phyloP scores from a whole-genome alignment of 192 early-diverging fungal species.

The Linnemannia hyalina region DNA sequence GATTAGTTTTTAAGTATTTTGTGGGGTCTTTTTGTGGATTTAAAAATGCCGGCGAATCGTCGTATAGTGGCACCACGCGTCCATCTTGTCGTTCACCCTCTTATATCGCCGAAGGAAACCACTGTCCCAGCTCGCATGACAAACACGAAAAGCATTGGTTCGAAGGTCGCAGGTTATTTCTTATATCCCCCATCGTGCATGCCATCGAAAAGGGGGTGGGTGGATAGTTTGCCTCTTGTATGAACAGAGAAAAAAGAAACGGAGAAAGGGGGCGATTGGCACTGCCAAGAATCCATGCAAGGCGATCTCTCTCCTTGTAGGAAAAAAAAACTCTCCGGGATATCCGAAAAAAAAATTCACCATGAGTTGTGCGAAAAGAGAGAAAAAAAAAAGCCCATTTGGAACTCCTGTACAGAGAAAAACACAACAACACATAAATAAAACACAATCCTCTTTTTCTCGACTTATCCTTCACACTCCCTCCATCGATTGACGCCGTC shows the following conservation, averaged over 20 bases:
- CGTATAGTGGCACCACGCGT: background rate
- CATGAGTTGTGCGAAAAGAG: background rate
- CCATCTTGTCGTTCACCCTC: background rate
- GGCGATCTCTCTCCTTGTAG: background rate
- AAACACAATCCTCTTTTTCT: conserved; percentile 2
- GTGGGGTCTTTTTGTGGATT: background rate
- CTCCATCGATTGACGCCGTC: background rate
- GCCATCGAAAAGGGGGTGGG: background rate
- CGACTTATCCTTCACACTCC: background rate
- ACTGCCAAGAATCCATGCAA: background rate
- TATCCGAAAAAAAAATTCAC: background rate
- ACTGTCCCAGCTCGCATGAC: background rate
- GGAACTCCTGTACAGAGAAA: background rate
- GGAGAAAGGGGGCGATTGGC: background rate
- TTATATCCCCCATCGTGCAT: background rate
- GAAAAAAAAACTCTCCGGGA: background rate
- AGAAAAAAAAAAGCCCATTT: background rate
- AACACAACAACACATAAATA: background rate
- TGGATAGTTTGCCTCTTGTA: background rate
- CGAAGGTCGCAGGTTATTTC: background rate
- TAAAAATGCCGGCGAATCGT: background rate
- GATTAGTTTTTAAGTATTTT: background rate
- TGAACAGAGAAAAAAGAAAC: background rate
- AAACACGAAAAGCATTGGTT: background rate
- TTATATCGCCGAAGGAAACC: background rate